phyloP scores from a whole-genome alignment of 345 rosid species.

The Populus euphratica region DNA sequence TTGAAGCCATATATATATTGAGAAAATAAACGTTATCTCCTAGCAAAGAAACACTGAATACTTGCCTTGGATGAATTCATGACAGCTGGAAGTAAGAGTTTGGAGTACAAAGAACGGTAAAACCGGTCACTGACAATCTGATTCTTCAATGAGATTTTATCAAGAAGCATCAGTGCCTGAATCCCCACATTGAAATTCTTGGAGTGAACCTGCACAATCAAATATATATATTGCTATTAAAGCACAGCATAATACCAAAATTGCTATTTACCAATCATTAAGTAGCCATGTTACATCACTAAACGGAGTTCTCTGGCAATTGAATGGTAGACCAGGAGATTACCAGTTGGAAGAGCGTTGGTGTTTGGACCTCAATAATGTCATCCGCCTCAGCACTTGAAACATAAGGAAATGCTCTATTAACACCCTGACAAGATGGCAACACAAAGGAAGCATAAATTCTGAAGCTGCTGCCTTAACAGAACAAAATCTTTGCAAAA shows the following conservation, averaged over 20 bases:
- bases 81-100: constrained; percentile 82
- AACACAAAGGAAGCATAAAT: constrained; percentile 8
- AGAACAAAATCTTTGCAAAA: neutral
- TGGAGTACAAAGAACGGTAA: constrained; percentile 90
- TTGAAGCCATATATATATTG: too few species aligned
- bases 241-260: constrained; percentile 3
- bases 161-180: constrained; percentile 92
- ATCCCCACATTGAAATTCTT: constrained; percentile 88
- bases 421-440: constrained; percentile 65
- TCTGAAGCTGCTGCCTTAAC: neutral
- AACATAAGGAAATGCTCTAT: constrained; percentile 97
- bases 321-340: constrained; percentile 13
- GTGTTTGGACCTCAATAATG: constrained; percentile 79
- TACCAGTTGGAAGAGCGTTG: constrained; percentile 88
- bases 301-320: neutral
- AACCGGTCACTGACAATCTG: constrained; percentile 90
- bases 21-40: neutral
- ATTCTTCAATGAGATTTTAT: constrained; percentile 93
- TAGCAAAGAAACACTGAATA: neutral
- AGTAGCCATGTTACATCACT: neutral
- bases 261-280: neutral
- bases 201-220: constrained; percentile 73
- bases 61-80: constrained; percentile 97
- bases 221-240: constrained; percentile 12
- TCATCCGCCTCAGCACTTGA: constrained; percentile 80